Evolutionary conservation across 805 yeast genomes (phyloP).

Genomic region (Saccharomycopsis fermentans): DNA sequence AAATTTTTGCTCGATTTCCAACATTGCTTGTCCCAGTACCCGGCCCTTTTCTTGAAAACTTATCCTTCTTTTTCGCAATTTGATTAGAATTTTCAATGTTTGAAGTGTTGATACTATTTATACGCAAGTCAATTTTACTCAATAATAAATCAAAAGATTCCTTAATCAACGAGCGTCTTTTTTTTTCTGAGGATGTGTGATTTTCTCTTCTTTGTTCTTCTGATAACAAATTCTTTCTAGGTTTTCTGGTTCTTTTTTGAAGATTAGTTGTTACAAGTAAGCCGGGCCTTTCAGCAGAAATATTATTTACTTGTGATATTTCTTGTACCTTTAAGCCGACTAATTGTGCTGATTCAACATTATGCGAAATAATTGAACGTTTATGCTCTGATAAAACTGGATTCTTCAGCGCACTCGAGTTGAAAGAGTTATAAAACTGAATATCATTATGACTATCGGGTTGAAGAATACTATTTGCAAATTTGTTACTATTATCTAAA

Average conservation of each 20-base stretch:
- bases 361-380: too few species aligned
- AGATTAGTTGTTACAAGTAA: background rate
- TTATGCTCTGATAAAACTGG: background rate
- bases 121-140: constrained; percentile 20
- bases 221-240: constrained; percentile 21
- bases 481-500: background rate
- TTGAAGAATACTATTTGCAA: background rate
- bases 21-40: background rate
- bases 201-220: constrained; percentile 28
- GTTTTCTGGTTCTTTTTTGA: constrained; percentile 10
- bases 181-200: constrained; percentile 32
- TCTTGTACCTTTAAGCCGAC: background rate
- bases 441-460: background rate
- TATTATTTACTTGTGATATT: background rate
- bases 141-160: constrained; percentile 29
- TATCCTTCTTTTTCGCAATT: background rate
- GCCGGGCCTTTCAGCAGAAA: background rate
- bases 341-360: too few species aligned
- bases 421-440: background rate
- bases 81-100: constrained; percentile 5
- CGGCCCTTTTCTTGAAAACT: background rate
- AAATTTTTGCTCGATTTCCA: constrained; percentile 16
- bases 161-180: constrained; percentile 29
- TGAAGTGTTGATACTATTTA: constrained; percentile 12
- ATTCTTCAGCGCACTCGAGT: background rate